Percentiles rank a stretch among this genome's conserved stretches.
phyloP scores from a whole-genome alignment of 257 asterid genomes.

The Capsicum baccatum region DNA sequence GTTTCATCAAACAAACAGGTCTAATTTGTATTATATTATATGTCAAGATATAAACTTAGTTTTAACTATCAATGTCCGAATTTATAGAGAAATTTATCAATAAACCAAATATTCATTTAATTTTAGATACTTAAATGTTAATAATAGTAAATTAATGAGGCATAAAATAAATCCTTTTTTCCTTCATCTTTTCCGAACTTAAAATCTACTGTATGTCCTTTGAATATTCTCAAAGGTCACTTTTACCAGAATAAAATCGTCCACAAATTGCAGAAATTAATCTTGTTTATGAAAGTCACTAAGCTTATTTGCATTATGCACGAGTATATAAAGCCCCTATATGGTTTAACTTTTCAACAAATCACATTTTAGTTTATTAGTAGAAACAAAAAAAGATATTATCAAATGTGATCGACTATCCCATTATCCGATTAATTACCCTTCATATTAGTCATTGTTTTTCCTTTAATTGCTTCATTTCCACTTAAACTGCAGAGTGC shows the following conservation, averaged over 20 bases:
- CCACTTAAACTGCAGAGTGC: constrained; percentile 9
- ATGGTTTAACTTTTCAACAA: neutral
- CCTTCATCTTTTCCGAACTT: neutral
- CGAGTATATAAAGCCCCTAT: constrained; percentile 5
- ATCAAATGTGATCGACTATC: neutral
- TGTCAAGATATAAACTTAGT: neutral
- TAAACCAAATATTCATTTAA: neutral
- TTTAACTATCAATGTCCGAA: neutral
- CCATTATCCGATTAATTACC: neutral
- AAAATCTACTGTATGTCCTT: neutral
- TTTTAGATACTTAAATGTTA: neutral
- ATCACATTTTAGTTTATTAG: neutral
- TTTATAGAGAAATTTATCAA: neutral
- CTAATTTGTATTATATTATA: neutral
- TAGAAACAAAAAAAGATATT: neutral
- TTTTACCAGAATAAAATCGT: neutral
- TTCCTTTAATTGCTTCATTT: neutral
- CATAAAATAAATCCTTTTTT: neutral
- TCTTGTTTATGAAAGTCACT: no score
- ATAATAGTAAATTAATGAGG: neutral
- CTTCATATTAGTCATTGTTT: neutral
- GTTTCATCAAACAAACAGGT: neutral
- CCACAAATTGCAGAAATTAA: neutral
- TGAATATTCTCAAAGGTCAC: neutral
- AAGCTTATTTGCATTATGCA: neutral